Evolutionary conservation across 2,329 filamentous ascomycete genomes (phyloP).

Genomic region (Phialophora macrospora): DNA sequence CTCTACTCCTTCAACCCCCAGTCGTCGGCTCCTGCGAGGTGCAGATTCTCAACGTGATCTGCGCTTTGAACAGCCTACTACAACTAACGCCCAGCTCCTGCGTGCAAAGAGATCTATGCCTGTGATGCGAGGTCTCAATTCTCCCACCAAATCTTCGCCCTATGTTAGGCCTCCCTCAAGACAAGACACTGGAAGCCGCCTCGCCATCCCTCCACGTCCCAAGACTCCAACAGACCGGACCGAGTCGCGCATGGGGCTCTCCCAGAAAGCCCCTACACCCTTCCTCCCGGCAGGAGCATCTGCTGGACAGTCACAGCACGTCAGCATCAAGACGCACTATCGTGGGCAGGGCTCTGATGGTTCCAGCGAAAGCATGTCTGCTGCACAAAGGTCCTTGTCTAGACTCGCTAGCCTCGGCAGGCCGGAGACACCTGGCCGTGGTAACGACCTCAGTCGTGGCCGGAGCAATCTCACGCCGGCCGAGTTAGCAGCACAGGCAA

Average conservation of each 20-base stretch:
- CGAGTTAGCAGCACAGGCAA: conserved; percentile 59
- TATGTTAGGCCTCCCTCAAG: conserved; percentile 48
- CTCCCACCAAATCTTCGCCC: conserved; percentile 42
- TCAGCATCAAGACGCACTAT: conserved; percentile 71
- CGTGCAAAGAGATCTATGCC: conserved; percentile 67
- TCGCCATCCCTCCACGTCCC: conserved; percentile 54
- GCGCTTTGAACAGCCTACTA: conserved; percentile 53
- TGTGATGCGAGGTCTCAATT: conserved; percentile 55
- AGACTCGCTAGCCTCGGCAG: conserved; percentile 50
- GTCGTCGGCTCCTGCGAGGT: conserved; percentile 62
- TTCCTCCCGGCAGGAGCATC: conserved; percentile 80
- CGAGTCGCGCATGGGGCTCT: conserved; percentile 47
- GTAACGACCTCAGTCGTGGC: conserved; percentile 46
- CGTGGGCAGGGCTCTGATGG: conserved; percentile 83
- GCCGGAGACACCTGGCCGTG: conserved; percentile 56
- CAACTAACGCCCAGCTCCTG: conserved; percentile 60
- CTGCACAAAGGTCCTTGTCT: conserved; percentile 50
- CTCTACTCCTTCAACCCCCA: conserved; percentile 63
- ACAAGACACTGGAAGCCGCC: conserved; percentile 45
- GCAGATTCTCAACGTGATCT: conserved; percentile 46
- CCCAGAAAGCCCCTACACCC: conserved; percentile 67
- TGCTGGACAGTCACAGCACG: conserved; percentile 76
- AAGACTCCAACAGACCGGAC: conserved; percentile 71
- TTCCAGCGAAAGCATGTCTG: conserved; percentile 54
- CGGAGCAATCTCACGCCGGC: conserved; percentile 57